A percentile compares a stretch with the other conserved stretches of the same genome.
These are phyloP conservation scores for Coniochaeta sp. DNA, from an alignment of 2,329 filamentous ascomycete species.

Conservation along the genomic window DNA sequence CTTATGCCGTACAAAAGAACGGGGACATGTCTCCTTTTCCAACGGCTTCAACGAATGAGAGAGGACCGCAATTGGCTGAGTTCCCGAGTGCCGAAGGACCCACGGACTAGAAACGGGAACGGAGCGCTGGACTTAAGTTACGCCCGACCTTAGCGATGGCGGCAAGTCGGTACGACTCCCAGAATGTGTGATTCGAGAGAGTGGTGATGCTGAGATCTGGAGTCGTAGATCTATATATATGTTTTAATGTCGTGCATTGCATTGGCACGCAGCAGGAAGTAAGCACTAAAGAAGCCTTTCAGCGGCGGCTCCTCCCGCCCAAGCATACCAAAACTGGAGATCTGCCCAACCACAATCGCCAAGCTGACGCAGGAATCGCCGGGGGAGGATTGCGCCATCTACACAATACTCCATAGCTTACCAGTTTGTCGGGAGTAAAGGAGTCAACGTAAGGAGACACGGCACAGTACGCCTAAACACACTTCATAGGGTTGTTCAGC, in stretches of 20 bases:
- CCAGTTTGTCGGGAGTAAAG: too few species aligned
- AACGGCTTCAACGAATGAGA: background rate
- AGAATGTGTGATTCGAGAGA: background rate
- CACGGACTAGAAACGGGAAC: background rate
- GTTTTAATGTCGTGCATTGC: background rate
- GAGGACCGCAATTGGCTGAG: background rate
- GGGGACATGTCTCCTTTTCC: background rate
- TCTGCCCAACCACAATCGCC: background rate
- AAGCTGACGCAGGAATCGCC: background rate
- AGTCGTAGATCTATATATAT: background rate
- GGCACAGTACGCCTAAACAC: too few species aligned
- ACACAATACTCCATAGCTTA: too few species aligned
- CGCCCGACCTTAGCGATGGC: background rate
- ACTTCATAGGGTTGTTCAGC: too few species aligned
- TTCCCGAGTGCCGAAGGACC: background rate
- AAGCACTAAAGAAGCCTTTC: background rate
- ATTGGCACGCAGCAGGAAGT: background rate
- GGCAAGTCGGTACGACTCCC: background rate
- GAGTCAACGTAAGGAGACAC: too few species aligned
- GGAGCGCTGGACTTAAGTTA: background rate
- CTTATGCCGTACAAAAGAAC: background rate
- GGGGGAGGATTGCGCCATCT: background rate
- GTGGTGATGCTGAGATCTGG: background rate
- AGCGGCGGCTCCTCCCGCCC: background rate
- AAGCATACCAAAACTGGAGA: background rate